A percentile compares a stretch with the other conserved stretches of the same genome.
These are phyloP conservation scores for Populus hybrid DNA, from an alignment of 441 rosid genomes.

Conservation along the genomic window DNA sequence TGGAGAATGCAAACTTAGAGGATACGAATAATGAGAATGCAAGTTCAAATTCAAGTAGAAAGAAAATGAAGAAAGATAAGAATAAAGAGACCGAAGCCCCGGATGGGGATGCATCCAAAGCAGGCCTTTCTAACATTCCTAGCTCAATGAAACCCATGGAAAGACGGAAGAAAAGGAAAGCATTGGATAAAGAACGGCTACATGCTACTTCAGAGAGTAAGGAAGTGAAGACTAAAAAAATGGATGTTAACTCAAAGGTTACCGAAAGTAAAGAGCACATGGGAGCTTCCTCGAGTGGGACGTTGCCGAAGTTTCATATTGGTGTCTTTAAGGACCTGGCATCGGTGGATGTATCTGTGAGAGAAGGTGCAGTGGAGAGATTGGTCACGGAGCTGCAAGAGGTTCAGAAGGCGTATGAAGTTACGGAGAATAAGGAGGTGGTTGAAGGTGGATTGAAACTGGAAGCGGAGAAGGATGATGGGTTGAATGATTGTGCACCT, in stretches of 20 bases:
- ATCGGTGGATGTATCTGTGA: conserved; percentile 46
- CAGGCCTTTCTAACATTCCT: conserved; percentile 25
- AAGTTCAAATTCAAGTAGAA: conserved; percentile 19
- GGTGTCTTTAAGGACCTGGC: conserved; percentile 75
- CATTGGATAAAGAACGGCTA: conserved; percentile 65
- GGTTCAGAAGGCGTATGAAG: conserved; percentile 71
- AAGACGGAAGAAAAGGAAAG: conserved; percentile 70
- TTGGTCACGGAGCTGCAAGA: conserved; percentile 62
- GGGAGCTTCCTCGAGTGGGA: conserved; percentile 32
- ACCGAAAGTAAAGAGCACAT: conserved; percentile 25
- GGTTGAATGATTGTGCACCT: conserved; percentile 79
- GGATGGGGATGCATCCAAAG: conserved; percentile 21
- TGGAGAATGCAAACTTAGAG: conserved; percentile 27
- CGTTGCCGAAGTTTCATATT: conserved; percentile 65
- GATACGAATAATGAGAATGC: conserved; percentile 26
- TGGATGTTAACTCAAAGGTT: conserved; percentile 20
- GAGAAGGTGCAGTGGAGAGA: conserved; percentile 66
- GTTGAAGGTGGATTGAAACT: conserved; percentile 56
- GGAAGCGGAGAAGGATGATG: conserved; percentile 89
- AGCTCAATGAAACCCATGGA: conserved; percentile 64
- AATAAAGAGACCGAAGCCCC: conserved; percentile 20
- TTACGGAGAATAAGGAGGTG: conserved; percentile 45
- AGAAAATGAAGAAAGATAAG: conserved; percentile 45
- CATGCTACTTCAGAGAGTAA: conserved; percentile 29
- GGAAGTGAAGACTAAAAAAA: conserved; percentile 23